phyloP scores from a whole-genome alignment of 805 yeast species.

The Wickerhamomyces bovis region DNA sequence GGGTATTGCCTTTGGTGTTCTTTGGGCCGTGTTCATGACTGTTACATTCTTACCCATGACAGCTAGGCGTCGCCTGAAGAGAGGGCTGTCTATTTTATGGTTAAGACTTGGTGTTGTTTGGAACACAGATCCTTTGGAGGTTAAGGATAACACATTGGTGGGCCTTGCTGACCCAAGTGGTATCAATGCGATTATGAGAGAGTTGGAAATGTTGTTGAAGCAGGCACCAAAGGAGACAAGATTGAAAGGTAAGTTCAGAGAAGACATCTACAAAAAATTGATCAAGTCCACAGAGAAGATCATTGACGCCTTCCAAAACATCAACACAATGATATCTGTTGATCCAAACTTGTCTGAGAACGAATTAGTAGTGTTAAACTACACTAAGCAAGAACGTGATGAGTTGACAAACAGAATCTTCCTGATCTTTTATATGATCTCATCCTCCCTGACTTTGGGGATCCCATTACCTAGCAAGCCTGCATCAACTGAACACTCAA shows the following conservation, averaged over 20 bases:
- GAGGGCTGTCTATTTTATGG: slow-evolving; percentile 67
- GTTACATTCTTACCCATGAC: slow-evolving; percentile 64
- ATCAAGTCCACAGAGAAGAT: slow-evolving; percentile 55
- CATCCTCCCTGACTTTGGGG: slow-evolving; percentile 69
- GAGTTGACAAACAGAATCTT: slow-evolving; percentile 72
- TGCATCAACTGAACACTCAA: slow-evolving; percentile 71
- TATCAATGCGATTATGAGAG: slow-evolving; percentile 50
- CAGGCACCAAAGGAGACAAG: slow-evolving; percentile 76
- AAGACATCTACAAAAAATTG: slow-evolving; percentile 41
- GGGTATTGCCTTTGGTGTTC: slow-evolving; percentile 65
- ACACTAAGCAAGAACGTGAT: slow-evolving; percentile 49
- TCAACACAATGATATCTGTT: slow-evolving; percentile 60
- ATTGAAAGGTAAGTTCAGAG: slow-evolving; percentile 67
- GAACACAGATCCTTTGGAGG: slow-evolving; percentile 66
- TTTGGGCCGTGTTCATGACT: slow-evolving; percentile 73
- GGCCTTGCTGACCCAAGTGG: slow-evolving; percentile 28
- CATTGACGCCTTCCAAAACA: slow-evolving; percentile 69
- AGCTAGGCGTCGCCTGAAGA: slow-evolving; percentile 63
- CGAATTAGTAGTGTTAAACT: slow-evolving; percentile 51
- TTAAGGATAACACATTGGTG: slow-evolving; percentile 21
- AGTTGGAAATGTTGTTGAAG: slow-evolving; percentile 51
- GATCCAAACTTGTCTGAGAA: slow-evolving; percentile 47
- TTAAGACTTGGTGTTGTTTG: slow-evolving; percentile 73
- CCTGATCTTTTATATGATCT: slow-evolving; percentile 68
- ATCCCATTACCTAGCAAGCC: slow-evolving; percentile 74